Conservation (phyloP, 176 grass and related monocot species). For the Bolboschoenus planiculmis region DNA sequence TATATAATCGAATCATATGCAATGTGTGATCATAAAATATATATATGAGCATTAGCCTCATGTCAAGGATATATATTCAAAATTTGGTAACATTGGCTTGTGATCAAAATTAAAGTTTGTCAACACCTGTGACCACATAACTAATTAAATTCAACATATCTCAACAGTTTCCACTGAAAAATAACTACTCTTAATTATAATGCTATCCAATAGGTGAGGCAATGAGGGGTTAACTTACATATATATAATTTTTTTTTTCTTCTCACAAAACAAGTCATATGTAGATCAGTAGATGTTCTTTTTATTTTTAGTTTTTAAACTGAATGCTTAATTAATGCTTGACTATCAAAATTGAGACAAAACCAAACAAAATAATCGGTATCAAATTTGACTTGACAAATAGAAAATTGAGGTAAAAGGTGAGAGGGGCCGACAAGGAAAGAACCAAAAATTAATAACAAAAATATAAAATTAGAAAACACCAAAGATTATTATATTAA, state of each 20-base stretch:
- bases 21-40: background rate
- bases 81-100: background rate
- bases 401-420: background rate
- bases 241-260: background rate
- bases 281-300: background rate
- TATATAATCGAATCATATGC: background rate
- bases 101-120: background rate
- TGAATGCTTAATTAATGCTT: background rate
- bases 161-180: background rate
- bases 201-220: background rate
- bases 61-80: background rate
- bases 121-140: background rate
- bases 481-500: background rate
- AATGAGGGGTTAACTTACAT: background rate
- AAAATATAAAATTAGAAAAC: background rate
- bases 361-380: background rate
- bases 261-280: background rate
- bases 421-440: slow-evolving; percentile 11
- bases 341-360: slow-evolving; percentile 6
- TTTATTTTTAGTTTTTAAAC: background rate
- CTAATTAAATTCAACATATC: background rate
- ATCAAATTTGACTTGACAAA: slow-evolving; percentile 9
- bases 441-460: background rate
- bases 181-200: background rate
- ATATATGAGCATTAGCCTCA: background rate